Conservation (phyloP, 441 rosid species). For the Croton laevigatus region DNA sequence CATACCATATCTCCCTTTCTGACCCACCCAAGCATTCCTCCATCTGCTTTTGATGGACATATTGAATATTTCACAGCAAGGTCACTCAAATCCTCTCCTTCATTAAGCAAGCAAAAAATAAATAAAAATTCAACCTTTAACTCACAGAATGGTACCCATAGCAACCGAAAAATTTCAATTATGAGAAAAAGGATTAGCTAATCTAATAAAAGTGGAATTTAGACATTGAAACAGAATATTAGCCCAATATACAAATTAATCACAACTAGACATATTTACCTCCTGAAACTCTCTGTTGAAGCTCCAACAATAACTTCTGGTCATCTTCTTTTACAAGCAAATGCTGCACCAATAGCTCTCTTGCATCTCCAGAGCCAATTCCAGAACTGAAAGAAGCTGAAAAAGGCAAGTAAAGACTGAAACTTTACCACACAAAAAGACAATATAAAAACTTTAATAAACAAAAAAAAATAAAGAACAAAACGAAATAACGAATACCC, state of each 20-base stretch:
- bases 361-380: conserved; percentile 35
- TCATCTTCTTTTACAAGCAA: conserved; percentile 78
- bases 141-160: neutral
- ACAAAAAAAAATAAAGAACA: neutral
- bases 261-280: conserved; percentile 32
- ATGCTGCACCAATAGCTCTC: conserved; percentile 78
- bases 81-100: conserved; percentile 88
- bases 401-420: conserved; percentile 10
- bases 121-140: neutral
- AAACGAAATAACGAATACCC: neutral
- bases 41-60: conserved; percentile 77
- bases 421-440: too few relatives aligned
- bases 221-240: conserved; percentile 1
- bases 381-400: conserved; percentile 61
- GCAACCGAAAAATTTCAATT: neutral
- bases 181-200: neutral
- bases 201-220: neutral
- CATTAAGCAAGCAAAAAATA: conserved; percentile 19
- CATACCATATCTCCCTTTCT: conserved; percentile 79
- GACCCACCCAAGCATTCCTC: conserved; percentile 95
- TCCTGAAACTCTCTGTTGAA: conserved; percentile 52
- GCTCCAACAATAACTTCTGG: conserved; percentile 49
- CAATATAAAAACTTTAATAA: neutral
- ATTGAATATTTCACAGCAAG: conserved; percentile 75
- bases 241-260: conserved; percentile 10